Conservation (phyloP, 108 stramenopile species). For the Fistulifera pelliculosa region DNA sequence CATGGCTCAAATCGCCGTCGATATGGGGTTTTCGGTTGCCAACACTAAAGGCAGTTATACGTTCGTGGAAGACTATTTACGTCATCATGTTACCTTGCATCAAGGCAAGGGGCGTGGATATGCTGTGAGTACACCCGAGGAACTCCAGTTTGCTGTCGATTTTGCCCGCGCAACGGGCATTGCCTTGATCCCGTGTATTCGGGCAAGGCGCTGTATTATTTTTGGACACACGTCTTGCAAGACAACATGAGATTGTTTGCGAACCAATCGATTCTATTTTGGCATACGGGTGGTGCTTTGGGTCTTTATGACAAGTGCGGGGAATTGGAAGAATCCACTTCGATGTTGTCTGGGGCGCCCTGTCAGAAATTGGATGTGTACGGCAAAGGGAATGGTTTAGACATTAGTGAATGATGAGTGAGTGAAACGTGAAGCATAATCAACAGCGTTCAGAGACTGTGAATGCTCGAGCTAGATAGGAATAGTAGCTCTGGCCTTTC, state of each 20-base stretch:
- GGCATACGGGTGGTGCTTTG: slow-evolving; percentile 86
- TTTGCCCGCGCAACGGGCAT: slow-evolving; percentile 76
- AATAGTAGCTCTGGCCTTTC: no score
- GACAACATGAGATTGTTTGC: slow-evolving; percentile 12
- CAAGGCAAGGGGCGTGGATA: slow-evolving; percentile 79
- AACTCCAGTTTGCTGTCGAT: slow-evolving; percentile 57
- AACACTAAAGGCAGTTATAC: background rate
- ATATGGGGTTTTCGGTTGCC: slow-evolving; percentile 55
- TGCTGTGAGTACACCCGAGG: slow-evolving; percentile 60
- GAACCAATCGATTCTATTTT: slow-evolving; percentile 49
- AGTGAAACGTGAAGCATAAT: no score
- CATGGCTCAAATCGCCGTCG: slow-evolving; percentile 47
- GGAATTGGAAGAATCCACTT: slow-evolving; percentile 25
- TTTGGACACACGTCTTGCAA: slow-evolving; percentile 23
- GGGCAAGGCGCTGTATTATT: slow-evolving; percentile 82
- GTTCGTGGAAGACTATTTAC: slow-evolving; percentile 40
- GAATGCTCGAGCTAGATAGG: no score
- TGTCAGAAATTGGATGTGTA: slow-evolving; percentile 49
- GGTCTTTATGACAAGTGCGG: slow-evolving; percentile 72
- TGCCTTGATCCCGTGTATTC: slow-evolving; percentile 85
- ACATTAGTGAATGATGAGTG: slow-evolving; percentile 10
- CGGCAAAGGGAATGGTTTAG: slow-evolving; percentile 18
- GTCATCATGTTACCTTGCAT: slow-evolving; percentile 48
- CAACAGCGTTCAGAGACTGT: no score
- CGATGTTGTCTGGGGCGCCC: slow-evolving; percentile 14